phyloP scores from a whole-genome alignment of 169 alveolate genomes.

The Condylostoma magnum region DNA sequence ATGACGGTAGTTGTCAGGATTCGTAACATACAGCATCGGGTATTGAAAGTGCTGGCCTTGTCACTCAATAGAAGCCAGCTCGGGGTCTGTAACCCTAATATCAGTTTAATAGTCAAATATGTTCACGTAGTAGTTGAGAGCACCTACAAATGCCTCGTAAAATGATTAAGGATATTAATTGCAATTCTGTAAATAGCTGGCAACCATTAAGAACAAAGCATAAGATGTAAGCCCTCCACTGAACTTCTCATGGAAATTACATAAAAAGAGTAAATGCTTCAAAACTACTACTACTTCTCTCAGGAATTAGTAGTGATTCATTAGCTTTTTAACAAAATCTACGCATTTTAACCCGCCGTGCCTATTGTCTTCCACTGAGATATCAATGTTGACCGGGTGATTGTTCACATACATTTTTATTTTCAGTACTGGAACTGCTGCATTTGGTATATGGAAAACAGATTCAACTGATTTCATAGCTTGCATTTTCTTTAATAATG shows the following conservation, averaged over 20 bases:
- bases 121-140: too few species aligned
- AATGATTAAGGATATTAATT: too few species aligned
- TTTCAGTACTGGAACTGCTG: conserved; percentile 15
- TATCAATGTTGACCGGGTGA: conserved; percentile 43
- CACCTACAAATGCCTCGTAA: too few species aligned
- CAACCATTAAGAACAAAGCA: conserved; percentile 20
- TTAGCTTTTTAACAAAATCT: conserved; percentile 51
- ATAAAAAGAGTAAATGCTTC: conserved; percentile 21
- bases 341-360: conserved; percentile 75
- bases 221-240: conserved; percentile 25
- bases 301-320: background rate
- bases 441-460: background rate
- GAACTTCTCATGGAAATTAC: conserved; percentile 24
- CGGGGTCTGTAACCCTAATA: too few species aligned
- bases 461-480: background rate
- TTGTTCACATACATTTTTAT: background rate
- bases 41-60: too few species aligned
- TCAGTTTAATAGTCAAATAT: too few species aligned
- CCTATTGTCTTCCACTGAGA: conserved; percentile 59
- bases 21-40: background rate
- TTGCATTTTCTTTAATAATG: background rate
- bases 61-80: too few species aligned
- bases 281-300: background rate
- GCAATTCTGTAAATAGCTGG: conserved; percentile 11
- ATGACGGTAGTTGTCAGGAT: background rate